These are phyloP conservation scores for Psilocybe sp. DNA, from an alignment of 768 basidiomycete genomes.

Conservation along the genomic window DNA sequence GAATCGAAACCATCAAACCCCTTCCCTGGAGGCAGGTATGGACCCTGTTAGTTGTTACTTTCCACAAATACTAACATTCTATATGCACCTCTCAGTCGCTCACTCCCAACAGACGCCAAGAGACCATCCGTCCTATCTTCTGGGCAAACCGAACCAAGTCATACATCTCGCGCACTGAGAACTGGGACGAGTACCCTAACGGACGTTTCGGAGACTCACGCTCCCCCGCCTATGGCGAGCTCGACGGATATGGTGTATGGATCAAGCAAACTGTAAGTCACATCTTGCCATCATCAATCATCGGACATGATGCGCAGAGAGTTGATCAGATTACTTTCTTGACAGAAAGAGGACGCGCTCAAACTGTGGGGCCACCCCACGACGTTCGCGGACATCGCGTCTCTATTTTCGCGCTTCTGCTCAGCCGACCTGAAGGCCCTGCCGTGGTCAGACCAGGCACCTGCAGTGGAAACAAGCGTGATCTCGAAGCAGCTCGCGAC, in stretches of 20 bases:
- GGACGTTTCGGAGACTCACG: constrained; percentile 97
- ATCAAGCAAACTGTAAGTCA: constrained; percentile 77
- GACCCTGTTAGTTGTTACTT: background rate
- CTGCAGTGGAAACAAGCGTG: constrained; percentile 76
- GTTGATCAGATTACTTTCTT: background rate
- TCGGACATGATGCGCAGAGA: background rate
- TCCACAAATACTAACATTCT: background rate
- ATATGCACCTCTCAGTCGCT: constrained; percentile 57
- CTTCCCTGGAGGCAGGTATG: constrained; percentile 94
- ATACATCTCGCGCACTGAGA: constrained; percentile 93
- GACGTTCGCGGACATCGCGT: constrained; percentile 58
- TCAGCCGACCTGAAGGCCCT: constrained; percentile 66
- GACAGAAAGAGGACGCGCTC: constrained; percentile 81
- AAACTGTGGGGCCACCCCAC: constrained; percentile 87
- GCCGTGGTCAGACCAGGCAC: constrained; percentile 94
- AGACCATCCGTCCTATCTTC: constrained; percentile 96
- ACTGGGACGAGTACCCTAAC: constrained; percentile 99
- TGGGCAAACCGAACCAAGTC: constrained; percentile 98
- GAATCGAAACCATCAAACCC: constrained; percentile 89
- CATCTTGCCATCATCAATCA: background rate
- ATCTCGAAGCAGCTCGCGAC: constrained; percentile 78
- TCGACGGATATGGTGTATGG: constrained; percentile 94
- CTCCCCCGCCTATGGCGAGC: constrained; percentile 96
- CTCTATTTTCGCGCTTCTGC: constrained; percentile 86
- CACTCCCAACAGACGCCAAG: constrained; percentile 86